Conservation (phyloP, 2,329 filamentous ascomycete species). For the Boeremia exigua region DNA sequence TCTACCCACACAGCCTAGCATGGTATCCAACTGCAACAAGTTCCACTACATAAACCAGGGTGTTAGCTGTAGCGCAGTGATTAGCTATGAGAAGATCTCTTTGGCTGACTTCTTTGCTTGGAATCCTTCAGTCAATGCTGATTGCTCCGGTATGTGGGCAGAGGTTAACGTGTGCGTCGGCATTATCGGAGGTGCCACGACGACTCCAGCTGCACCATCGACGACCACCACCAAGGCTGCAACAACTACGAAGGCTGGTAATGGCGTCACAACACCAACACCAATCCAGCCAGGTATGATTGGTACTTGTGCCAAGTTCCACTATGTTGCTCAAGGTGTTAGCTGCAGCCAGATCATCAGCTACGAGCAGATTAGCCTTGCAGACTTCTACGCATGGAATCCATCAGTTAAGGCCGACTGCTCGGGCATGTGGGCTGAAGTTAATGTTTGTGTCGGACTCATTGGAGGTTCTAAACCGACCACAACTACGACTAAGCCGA, state of each 20-base stretch:
- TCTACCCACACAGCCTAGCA: no score
- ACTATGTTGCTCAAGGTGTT: no score
- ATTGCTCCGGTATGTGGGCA: conserved; percentile 8
- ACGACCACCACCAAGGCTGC: no score
- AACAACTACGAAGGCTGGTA: no score
- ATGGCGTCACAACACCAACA: no score
- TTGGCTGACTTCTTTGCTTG: conserved; percentile 12
- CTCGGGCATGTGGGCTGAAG: conserved; percentile 5
- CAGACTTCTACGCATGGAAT: conserved; percentile 15
- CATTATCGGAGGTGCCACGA: not conserved
- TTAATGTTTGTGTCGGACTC: conserved; percentile 11
- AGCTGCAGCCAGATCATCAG: conserved; percentile 2
- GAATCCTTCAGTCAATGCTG: conserved; percentile 5
- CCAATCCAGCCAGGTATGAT: no score
- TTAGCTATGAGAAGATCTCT: conserved; percentile 5
- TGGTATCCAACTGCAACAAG: no score
- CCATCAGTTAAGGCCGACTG: conserved; percentile 3
- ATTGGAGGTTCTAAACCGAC: not conserved
- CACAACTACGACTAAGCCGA: no score
- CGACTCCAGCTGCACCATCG: no score
- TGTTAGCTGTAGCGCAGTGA: conserved; percentile 1
- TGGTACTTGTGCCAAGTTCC: no score
- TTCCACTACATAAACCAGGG: no score
- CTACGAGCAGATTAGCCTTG: conserved; percentile 9
- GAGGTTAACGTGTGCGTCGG: conserved; percentile 12